Percentiles rank a stretch among this genome's conserved stretches.
Conservation (phyloP, 768 basidiomycete genomes). For the Leucogyrophana mollusca region DNA sequence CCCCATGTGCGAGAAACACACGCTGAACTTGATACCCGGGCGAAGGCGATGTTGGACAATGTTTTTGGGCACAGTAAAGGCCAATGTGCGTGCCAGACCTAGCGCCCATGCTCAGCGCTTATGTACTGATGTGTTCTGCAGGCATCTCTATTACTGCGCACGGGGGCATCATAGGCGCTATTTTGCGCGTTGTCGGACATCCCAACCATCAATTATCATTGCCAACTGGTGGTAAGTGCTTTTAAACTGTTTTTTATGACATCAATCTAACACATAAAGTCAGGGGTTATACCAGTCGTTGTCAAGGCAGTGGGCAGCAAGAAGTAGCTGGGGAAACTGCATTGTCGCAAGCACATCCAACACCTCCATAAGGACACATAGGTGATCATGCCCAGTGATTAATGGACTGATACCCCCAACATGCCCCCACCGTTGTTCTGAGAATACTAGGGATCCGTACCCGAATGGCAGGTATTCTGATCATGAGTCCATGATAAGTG, state of each 20-base stretch:
- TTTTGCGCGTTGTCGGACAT: slow-evolving; percentile 49
- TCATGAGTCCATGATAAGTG: too few species aligned
- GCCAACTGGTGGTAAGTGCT: slow-evolving; percentile 60
- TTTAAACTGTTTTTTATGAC: neutral
- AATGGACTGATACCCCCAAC: too few species aligned
- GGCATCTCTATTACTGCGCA: slow-evolving; percentile 71
- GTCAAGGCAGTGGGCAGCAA: slow-evolving; percentile 11
- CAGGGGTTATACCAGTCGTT: slow-evolving; percentile 26
- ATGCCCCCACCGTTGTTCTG: too few species aligned
- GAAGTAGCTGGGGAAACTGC: neutral
- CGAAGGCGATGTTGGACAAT: slow-evolving; percentile 48
- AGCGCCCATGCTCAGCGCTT: neutral
- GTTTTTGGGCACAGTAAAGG: slow-evolving; percentile 48
- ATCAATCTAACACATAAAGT: slow-evolving; percentile 1
- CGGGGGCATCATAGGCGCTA: slow-evolving; percentile 57
- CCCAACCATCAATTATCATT: slow-evolving; percentile 42
- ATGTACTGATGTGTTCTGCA: slow-evolving; percentile 24
- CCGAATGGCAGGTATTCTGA: too few species aligned
- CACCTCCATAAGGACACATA: too few species aligned
- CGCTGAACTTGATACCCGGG: slow-evolving; percentile 45
- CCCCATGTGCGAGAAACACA: slow-evolving; percentile 52
- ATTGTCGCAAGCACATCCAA: too few species aligned
- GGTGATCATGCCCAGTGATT: too few species aligned
- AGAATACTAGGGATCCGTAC: too few species aligned
- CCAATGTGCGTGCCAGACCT: slow-evolving; percentile 41